Percentiles rank a stretch among this genome's conserved stretches.
These are phyloP conservation scores for Encephalitozoon hellem DNA, from an alignment of 371 early-diverging fungal genomes.

Conservation along the genomic window DNA sequence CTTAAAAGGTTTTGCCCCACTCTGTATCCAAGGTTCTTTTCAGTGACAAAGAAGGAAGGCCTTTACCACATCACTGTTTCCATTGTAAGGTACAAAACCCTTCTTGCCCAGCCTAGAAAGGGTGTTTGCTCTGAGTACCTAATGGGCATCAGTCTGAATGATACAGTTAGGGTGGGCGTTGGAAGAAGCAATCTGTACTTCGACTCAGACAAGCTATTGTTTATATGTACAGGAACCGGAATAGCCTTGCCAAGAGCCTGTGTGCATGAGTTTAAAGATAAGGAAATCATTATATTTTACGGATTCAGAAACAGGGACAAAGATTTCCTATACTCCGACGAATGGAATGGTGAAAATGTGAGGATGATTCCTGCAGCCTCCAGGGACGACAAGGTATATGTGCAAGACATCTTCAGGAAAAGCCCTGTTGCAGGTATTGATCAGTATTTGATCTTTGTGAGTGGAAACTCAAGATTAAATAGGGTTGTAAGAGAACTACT, in stretches of 20 bases:
- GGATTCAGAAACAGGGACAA: conserved; percentile 47
- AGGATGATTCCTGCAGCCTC: conserved; percentile 6
- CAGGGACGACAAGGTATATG: conserved; percentile 38
- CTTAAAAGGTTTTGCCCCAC: conserved; percentile 9
- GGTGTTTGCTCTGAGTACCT: conserved; percentile 59
- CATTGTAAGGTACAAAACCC: conserved; percentile 33
- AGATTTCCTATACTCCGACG: conserved; percentile 44
- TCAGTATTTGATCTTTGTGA: conserved; percentile 45
- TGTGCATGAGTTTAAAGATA: conserved; percentile 35
- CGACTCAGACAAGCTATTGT: conserved; percentile 44
- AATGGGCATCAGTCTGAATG: neutral
- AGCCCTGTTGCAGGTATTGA: conserved; percentile 32
- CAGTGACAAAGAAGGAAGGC: conserved; percentile 40
- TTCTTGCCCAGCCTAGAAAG: neutral
- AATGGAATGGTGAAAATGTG: conserved; percentile 1
- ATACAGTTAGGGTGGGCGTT: conserved; percentile 29
- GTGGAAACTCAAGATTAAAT: conserved; percentile 50
- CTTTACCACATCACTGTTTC: conserved; percentile 44
- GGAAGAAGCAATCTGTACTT: conserved; percentile 26
- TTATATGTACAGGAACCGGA: conserved; percentile 59
- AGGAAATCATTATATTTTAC: conserved; percentile 46
- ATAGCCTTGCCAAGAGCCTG: conserved; percentile 48
- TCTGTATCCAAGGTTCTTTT: conserved; percentile 55
- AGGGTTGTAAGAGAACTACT: conserved; percentile 33
- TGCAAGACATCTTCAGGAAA: conserved; percentile 40